Evolutionary conservation across 495 filamentous ascomycete species (phyloP), one percentile per base, ranked within the genome.

Genomic region (Articulospora tetracladia): DNA sequence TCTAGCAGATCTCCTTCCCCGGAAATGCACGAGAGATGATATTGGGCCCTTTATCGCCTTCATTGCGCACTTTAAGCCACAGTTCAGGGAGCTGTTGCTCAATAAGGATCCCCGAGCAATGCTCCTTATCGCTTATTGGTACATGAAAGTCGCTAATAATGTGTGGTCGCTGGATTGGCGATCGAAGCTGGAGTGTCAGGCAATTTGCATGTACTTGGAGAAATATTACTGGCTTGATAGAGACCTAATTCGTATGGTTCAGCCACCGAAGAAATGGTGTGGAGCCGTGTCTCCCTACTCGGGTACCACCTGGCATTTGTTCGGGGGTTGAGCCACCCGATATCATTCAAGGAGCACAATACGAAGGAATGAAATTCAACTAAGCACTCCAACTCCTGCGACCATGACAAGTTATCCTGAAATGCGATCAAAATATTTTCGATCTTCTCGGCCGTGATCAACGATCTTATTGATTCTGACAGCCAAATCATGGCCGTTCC

Each of bases 1-100:
- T 44, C 39, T 80, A 39, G 68, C 72, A 17, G 66, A 61, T 30
- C 53, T 60, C 19, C 49, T 49, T 17, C 30, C 24, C 12, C 48
- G 32, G 20, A 1, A 24, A 24, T 24, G 46, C 19, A 53, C 26
- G 12, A 48, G 46, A 2, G 49, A 44, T 20, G 52, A 44, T 7
- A 3, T 44, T 44, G 39, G 39, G 39, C 39, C 39, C 8, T 44
- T 44, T 19, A 17, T 44, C n/a, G 39, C 39, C 39, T 44, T 44
- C 15, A 53, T 30, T 30, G 50, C 50, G 7, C 17, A 30, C n/a
- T 28, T 53, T 15, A 26, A 26, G 28, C 25, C 25, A 26, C 24
- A 53, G 8, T 53, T 53, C 25, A 53, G 22, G n/a, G 2, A 53
- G 6, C 50, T 53, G 1, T 25, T 53, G 1, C 12, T 15, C 13